A percentile compares a stretch with the other conserved stretches of the same genome.
phyloP scores from a whole-genome alignment of 768 basidiomycete species.

The Xerocomellus amylosporus region DNA sequence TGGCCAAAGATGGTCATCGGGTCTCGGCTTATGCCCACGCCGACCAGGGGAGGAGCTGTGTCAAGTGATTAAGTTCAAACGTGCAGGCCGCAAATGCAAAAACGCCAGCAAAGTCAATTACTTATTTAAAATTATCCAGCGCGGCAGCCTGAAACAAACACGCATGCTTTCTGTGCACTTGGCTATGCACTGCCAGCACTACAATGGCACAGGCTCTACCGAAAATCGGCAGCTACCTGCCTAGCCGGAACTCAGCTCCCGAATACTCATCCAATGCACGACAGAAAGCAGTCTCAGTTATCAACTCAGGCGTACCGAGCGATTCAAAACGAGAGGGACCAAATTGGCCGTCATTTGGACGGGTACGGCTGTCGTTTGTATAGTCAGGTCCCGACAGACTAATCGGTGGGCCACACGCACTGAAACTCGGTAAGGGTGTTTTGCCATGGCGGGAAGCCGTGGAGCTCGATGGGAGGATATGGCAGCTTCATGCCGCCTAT shows the following conservation, averaged over 20 bases:
- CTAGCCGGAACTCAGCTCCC: constrained; percentile 73
- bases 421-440: constrained; percentile 76
- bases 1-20: background rate
- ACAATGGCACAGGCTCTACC: constrained; percentile 3
- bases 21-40: background rate
- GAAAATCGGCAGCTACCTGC: constrained; percentile 47
- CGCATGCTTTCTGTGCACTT: background rate
- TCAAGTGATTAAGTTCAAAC: background rate
- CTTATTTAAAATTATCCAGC: background rate
- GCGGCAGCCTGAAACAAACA: background rate
- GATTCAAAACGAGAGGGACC: background rate
- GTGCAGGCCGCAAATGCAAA: background rate
- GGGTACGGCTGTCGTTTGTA: constrained; percentile 19
- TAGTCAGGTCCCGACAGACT: constrained; percentile 3
- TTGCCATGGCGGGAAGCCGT: constrained; percentile 86
- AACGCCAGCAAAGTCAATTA: background rate
- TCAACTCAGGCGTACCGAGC: constrained; percentile 13
- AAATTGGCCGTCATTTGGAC: constrained; percentile 11
- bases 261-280: constrained; percentile 73
- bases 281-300: constrained; percentile 60
- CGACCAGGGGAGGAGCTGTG: background rate
- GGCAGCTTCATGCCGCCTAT: constrained; percentile 39
- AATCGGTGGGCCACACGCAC: constrained; percentile 41
- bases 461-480: constrained; percentile 55
- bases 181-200: background rate